Evolutionary conservation across 345 rosid genomes (phyloP), one percentile per base, ranked within the genome.

Genomic region (rapeseed (Brassica napus)): DNA sequence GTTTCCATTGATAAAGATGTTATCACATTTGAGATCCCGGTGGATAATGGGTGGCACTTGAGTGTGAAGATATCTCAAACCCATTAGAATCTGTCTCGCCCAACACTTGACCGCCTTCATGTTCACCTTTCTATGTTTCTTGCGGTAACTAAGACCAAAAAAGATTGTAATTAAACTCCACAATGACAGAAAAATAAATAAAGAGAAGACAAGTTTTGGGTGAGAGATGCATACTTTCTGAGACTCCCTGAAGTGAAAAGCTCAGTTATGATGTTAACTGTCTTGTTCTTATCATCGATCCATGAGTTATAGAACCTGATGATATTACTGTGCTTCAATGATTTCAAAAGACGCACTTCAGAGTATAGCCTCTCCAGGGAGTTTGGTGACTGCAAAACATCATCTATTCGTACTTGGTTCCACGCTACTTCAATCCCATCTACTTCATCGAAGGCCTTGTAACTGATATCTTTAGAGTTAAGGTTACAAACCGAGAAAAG

Each of bases 371-470:
- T 88, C 81, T 91, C 98, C 26, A 94, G 82, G 80, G 87, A 95
- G 65, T 89, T 90, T 0, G 97, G 92, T 55, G 97, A 89, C 84
- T 94, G 97, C 83, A 94, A 74, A 49, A 89, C 97, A 62, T 91
- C 98, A 79, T 94, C 98, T 74, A 94, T 88, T 75, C 79, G 86
- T 63, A 92, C 91, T 86, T 91, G 97, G 87, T 92, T 87, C 98
- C 98, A 94, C 26, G 98, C 98, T n/a, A 94, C 98, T 83, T 94
- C 98, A 85, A 94, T 90, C 74, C 98, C 97, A 77, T 91, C 86
- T 74, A 87, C 90, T 84, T 92, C 94, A 84, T 94, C 98, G 10
- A 94, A 94, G 76, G 94, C 98, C 88, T 86, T 94, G 82, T 94
- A 94, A 31, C 98, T 94, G 80, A 70, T 63, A 52, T 80, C 62